Evolutionary conservation across 257 asterid genomes (phyloP).

Genomic region (Solanum chiquidenum): DNA sequence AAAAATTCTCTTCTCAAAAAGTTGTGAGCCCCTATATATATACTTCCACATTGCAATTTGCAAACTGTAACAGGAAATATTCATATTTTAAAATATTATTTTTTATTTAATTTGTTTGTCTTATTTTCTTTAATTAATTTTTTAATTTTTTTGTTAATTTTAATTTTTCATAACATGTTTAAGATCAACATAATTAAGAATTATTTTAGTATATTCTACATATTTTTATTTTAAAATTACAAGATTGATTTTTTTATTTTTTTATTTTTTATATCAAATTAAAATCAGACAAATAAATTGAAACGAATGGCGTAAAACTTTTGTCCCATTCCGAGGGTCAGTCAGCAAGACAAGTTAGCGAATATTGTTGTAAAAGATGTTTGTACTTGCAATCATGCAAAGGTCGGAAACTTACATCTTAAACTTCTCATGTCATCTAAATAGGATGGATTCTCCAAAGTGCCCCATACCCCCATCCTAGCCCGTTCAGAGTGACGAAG

Average conservation of each 20-base stretch:
- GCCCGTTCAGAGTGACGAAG: background rate
- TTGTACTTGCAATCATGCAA: background rate
- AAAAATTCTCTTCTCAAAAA: background rate
- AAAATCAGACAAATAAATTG: background rate
- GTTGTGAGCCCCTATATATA: background rate
- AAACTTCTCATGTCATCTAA: background rate
- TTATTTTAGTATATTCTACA: background rate
- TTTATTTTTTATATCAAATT: background rate
- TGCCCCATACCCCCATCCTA: background rate
- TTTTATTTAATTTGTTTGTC: too few relatives aligned
- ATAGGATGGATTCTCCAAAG: background rate
- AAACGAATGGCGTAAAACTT: fast-evolving
- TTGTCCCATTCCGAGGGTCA: background rate
- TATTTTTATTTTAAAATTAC: background rate
- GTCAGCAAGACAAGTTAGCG: background rate
- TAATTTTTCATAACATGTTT: background rate
- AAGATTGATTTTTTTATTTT: too few relatives aligned
- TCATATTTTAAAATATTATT: background rate
- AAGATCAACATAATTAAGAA: background rate
- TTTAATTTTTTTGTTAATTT: background rate
- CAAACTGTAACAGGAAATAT: background rate
- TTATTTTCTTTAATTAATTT: too few relatives aligned
- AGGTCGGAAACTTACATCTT: background rate
- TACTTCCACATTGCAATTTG: background rate
- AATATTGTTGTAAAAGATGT: background rate